Conservation (phyloP, 805 yeast species). For the Yarrowia phangngaensis region DNA sequence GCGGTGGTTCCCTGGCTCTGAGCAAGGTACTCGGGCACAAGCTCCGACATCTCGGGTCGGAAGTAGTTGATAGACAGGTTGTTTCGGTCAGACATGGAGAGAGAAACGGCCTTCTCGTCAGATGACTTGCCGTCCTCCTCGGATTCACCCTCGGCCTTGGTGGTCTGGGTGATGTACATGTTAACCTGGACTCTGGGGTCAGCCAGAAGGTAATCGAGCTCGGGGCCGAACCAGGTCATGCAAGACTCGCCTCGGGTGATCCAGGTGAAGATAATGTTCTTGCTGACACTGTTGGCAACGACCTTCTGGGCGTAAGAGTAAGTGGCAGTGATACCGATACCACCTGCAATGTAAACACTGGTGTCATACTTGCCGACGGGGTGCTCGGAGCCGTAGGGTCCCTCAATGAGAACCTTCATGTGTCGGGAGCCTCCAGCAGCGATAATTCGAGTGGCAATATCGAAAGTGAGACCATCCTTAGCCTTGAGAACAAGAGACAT, state of each 20-base stretch:
- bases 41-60: not conserved
- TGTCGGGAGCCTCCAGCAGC: not conserved
- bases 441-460: not conserved
- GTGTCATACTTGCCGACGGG: constrained; percentile 52
- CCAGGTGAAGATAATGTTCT: constrained; percentile 55
- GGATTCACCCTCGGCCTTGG: not conserved
- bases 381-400: constrained; percentile 62
- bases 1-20: constrained; percentile 6
- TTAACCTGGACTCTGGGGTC: constrained; percentile 33
- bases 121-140: not conserved
- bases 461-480: constrained; percentile 12
- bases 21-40: constrained; percentile 4
- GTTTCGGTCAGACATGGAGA: not conserved
- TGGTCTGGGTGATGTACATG: constrained; percentile 28
- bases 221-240: constrained; percentile 46
- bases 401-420: constrained; percentile 45
- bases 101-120: not conserved
- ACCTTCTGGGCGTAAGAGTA: constrained; percentile 44
- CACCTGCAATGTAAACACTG: constrained; percentile 64
- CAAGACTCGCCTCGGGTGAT: constrained; percentile 50
- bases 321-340: constrained; percentile 67
- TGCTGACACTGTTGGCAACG: constrained; percentile 35
- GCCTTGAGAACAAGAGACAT: constrained; percentile 17
- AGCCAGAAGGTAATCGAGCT: constrained; percentile 38
- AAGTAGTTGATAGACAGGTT: constrained; percentile 1